Base-by-base conservation (phyloP, 257 asterid species). In the Fraxinus cuspidata region DNA sequence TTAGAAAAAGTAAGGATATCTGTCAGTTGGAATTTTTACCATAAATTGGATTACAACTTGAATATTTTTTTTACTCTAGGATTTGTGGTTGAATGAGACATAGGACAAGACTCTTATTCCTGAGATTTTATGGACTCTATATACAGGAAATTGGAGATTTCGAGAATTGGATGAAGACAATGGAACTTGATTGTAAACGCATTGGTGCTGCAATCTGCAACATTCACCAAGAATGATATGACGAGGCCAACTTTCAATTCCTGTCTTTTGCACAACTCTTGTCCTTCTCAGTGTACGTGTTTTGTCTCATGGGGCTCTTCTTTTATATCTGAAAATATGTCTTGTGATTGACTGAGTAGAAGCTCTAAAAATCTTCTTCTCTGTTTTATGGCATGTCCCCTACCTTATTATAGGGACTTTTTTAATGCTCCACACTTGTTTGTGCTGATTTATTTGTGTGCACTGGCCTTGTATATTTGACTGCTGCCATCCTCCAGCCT, bases 81-180 rank as follows among this genome's bases (percentile, higher is more conserved):
- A 25, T 66, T 40, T 42, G 34, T 18, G 63, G 32, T 49, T 74
- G 29, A 66, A 28, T 56, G 47, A 3, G 37, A 49, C 64, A 60
- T n/a, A 19, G 42, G 81, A 75, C 27, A 38, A 40, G 77, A 37
- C 70, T 21, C 68, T 73, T 74, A 28, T 71, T 4, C 27, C 10
- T 32, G 23, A 27, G n/a, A 37, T 67, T 51, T 70, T 49, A 34
- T 70, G 77, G 16, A 74, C 68, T 71, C 65, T 65, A 74, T 76
- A 12, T 9, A 66, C 91, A 94, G 98, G 99, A 96, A 87, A 96
- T 96, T 67, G 99, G 98, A 70, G 99, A 92, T 74, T 96, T 93
- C 70, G 98, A 96, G 89, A 96, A 93, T 87, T 96, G 99, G 99
- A 96, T 96, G 99, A 96, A 96, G 97, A 93, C 97, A 2, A 92